Evolutionary conservation across 495 filamentous ascomycete species (phyloP).

Genomic region (Entonaema liquescens): DNA sequence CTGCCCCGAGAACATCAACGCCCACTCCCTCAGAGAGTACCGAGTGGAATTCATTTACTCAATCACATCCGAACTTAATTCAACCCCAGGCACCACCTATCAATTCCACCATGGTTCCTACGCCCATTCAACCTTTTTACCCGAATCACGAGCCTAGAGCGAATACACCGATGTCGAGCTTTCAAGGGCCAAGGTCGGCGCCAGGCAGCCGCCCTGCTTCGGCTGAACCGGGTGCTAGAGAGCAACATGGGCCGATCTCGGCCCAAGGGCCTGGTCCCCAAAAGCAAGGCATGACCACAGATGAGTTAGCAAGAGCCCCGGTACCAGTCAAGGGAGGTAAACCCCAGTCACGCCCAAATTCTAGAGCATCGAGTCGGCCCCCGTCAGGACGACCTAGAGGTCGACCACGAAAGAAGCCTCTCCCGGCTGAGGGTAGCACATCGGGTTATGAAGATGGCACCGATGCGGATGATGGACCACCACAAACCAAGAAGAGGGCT

Average conservation of each 20-base stretch:
- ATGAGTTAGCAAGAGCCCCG: slow-evolving; percentile 26
- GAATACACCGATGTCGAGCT: slow-evolving; percentile 7
- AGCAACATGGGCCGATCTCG: slow-evolving; percentile 6
- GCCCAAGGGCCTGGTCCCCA: slow-evolving; percentile 15
- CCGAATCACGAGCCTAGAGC: slow-evolving; percentile 29
- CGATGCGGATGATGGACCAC: slow-evolving; percentile 65
- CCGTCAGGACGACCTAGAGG: slow-evolving; percentile 58
- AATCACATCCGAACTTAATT: slow-evolving; percentile 51
- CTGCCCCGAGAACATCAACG: slow-evolving; percentile 31
- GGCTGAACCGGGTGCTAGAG: slow-evolving; percentile 28
- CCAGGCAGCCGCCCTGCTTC: slow-evolving; percentile 36
- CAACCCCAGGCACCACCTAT: slow-evolving; percentile 32
- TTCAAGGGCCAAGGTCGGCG: slow-evolving; percentile 16
- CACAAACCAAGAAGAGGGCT: slow-evolving; percentile 71
- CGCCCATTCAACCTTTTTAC: slow-evolving; percentile 33
- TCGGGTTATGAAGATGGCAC: slow-evolving; percentile 78
- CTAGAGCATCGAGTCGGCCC: slow-evolving; percentile 50
- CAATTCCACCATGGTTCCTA: slow-evolving; percentile 31
- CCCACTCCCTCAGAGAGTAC: slow-evolving; percentile 47
- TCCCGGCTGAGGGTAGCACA: slow-evolving; percentile 58
- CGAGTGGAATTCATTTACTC: slow-evolving; percentile 62
- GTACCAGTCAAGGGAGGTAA: slow-evolving; percentile 27
- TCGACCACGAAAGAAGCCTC: slow-evolving; percentile 56
- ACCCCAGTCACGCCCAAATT: slow-evolving; percentile 53
- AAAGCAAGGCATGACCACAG: slow-evolving; percentile 21